phyloP scores from a whole-genome alignment of 2,329 filamentous ascomycete genomes.

The Alternaria viburni region DNA sequence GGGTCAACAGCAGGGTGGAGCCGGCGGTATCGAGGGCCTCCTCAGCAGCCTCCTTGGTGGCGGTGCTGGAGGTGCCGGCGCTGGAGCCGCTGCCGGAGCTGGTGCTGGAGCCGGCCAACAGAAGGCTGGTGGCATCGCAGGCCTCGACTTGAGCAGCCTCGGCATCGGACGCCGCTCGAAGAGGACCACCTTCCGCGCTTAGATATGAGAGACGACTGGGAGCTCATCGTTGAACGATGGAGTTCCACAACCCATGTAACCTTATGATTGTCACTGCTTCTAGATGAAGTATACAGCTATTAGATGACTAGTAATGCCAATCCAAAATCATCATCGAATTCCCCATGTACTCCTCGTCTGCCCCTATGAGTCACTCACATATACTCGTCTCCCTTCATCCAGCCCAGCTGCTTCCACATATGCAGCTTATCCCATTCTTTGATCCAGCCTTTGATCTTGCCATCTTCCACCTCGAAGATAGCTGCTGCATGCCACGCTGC shows the following conservation, averaged over 20 bases:
- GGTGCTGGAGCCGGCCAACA: not conserved
- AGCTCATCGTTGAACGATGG: not conserved
- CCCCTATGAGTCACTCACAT: not conserved
- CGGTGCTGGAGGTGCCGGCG: conserved; percentile 5
- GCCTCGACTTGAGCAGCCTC: conserved; percentile 6
- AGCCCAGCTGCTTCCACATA: conserved; percentile 22
- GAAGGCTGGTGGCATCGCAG: conserved; percentile 6
- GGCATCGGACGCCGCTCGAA: conserved; percentile 12
- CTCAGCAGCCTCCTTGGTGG: not conserved
- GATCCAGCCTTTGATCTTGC: conserved; percentile 46
- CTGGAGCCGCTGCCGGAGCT: conserved; percentile 5
- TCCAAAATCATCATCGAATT: not conserved
- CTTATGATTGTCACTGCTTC: not conserved
- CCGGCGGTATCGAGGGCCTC: not conserved
- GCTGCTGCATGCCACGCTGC: conserved; percentile 48
- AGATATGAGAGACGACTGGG: not conserved
- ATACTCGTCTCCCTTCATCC: conserved; percentile 18
- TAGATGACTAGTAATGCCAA: not conserved
- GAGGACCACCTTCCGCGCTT: conserved; percentile 21
- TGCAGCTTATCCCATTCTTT: conserved; percentile 47
- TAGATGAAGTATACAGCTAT: not conserved
- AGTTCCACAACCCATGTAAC: not conserved
- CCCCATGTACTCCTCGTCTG: not conserved
- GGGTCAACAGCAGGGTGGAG: conserved; percentile 4
- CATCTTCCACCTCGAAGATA: conserved; percentile 48